A percentile compares a stretch with the other conserved stretches of the same genome.
Conservation (phyloP, 352 stramenopile genomes). For the Globisporangium paroecandrum region DNA sequence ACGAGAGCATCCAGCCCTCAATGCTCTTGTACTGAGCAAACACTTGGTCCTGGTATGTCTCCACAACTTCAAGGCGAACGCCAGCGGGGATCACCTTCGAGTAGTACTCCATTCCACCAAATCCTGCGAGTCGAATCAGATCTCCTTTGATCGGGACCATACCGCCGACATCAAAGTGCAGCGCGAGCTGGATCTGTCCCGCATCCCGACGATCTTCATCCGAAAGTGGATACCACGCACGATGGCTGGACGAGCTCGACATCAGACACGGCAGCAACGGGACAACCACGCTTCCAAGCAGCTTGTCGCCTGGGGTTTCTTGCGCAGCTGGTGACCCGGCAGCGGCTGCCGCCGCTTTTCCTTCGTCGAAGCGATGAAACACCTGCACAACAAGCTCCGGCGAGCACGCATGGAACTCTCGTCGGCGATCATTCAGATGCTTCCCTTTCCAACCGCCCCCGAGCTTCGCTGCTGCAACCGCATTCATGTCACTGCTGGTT, state of each 20-base stretch:
- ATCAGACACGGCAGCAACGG: constrained; percentile 61
- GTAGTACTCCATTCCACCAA: constrained; percentile 69
- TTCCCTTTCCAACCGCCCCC: constrained; percentile 16
- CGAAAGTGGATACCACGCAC: constrained; percentile 52
- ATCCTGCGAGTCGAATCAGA: constrained; percentile 53
- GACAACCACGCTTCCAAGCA: constrained; percentile 55
- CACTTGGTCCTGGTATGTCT: constrained; percentile 65
- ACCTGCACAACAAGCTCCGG: constrained; percentile 60
- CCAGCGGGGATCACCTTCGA: constrained; percentile 47
- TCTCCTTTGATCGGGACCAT: constrained; percentile 52
- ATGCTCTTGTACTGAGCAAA: constrained; percentile 50
- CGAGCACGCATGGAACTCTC: constrained; percentile 50
- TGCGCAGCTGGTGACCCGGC: constrained; percentile 7
- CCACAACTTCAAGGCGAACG: constrained; percentile 52
- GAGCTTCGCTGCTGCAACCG: constrained; percentile 19
- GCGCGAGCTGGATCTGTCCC: constrained; percentile 55
- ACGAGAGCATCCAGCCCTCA: constrained; percentile 58
- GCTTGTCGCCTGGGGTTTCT: constrained; percentile 37
- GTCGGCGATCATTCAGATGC: constrained; percentile 16
- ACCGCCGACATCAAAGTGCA: constrained; percentile 53
- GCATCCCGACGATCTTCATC: constrained; percentile 48
- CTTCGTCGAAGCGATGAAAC: constrained; percentile 45
- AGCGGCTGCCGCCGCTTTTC: constrained; percentile 10
- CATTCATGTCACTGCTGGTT: constrained; percentile 11
- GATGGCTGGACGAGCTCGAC: constrained; percentile 47